Base-by-base conservation (phyloP, 148 eudicot genomes). In the Chenopodium suecicum region DNA sequence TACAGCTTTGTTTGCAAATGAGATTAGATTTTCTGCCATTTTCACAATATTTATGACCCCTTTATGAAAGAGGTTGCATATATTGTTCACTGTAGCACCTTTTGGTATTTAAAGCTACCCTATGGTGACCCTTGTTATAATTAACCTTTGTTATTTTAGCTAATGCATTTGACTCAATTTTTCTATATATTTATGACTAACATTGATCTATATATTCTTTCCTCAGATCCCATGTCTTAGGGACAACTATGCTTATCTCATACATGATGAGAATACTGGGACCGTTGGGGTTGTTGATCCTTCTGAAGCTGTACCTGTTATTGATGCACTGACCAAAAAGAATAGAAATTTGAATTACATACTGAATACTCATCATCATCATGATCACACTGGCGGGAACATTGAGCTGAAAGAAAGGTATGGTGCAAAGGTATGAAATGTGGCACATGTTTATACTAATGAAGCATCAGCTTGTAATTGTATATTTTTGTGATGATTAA, bases 251-350 rank as follows among this genome's bases (percentile, higher is more conserved):
- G 97, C 98, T 20, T 94, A 91, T 84, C 87, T 94, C 54, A 86
- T 94, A 80, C 94, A 91, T 86, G 98, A 94, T 85, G 85, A 88
- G 86, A 83, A 86, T 83, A 94, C 98, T 82, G 98, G 98, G 78
- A 94, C 94, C 25, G 97, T 92, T 83, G 98, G 98, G 82, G 94
- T 94, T 32, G 93, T 94, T 82, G 98, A 94, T 82, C 98, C 98
- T 63, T 91, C 98, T n/a, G 98, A 94, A 88, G 90, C 98, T 23
- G 80, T 86, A 46, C 98, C 98, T 76, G 80, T 94, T 72, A 89
- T 94, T 74, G 90, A 94, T 83, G 93, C 89, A 29, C 84, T 94
- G 89, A 86, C 50, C 75, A 90, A 85, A 87, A 88, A 82, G 77
- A 91, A 92, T 74, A 82, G 87, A 74, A 94, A 91, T 77, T 85